These are phyloP conservation scores for Mycena rebaudengoi DNA, from an alignment of 768 basidiomycete genomes.

Conservation along the genomic window DNA sequence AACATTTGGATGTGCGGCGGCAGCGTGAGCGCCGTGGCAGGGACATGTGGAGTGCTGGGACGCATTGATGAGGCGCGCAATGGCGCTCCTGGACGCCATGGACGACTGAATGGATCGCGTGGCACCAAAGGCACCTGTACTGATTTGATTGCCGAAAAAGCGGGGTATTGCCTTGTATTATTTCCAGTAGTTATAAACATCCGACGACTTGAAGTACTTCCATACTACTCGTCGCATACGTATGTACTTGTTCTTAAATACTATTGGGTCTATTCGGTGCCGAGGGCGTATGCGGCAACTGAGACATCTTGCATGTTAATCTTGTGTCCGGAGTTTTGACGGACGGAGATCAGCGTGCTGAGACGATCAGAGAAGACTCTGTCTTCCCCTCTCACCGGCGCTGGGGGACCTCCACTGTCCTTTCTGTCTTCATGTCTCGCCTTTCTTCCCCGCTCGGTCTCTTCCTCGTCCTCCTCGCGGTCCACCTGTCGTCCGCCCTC, in stretches of 20 bases:
- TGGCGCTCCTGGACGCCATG: slow-evolving; percentile 66
- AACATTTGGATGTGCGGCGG: slow-evolving; percentile 53
- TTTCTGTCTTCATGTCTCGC: slow-evolving; percentile 22
- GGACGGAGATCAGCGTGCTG: no score
- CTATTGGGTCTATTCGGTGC: no score
- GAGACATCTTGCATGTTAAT: no score
- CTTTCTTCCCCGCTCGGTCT: slow-evolving; percentile 30
- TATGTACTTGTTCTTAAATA: no score
- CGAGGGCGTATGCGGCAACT: no score
- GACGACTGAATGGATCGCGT: neutral
- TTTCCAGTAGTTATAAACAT: no score
- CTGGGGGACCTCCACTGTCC: slow-evolving; percentile 16
- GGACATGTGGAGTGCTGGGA: slow-evolving; percentile 81
- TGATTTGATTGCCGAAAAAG: no score
- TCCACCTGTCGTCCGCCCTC: slow-evolving; percentile 52
- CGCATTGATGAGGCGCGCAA: slow-evolving; percentile 78
- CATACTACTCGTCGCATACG: no score
- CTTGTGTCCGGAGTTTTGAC: no score
- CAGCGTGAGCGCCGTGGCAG: slow-evolving; percentile 73
- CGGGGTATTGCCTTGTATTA: no score
- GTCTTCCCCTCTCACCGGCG: neutral
- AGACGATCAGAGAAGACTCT: neutral
- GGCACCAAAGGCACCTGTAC: no score
- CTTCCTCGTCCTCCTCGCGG: slow-evolving; percentile 33
- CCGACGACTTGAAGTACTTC: no score